Conservation (phyloP, 2,329 filamentous ascomycete species). For the Cercospora berteroae region DNA sequence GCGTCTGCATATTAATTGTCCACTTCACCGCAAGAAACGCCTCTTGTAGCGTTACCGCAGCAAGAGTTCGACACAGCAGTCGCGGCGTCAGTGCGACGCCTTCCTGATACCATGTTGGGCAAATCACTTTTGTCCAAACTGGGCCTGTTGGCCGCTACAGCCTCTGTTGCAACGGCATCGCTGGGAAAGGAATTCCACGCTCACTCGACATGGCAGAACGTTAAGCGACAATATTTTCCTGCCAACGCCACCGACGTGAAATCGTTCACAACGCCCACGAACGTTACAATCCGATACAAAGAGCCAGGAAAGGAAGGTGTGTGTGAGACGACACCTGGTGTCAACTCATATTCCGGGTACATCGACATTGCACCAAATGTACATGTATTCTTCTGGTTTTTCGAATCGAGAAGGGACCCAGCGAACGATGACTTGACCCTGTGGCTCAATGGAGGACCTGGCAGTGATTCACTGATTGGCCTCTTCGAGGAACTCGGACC, state of each 20-base stretch:
- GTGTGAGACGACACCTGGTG: constrained; percentile 53
- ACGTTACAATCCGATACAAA: constrained; percentile 33
- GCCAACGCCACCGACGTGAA: constrained; percentile 45
- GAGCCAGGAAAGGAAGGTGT: constrained; percentile 40
- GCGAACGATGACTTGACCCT: constrained; percentile 57
- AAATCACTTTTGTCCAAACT: neutral
- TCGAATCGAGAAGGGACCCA: constrained; percentile 56
- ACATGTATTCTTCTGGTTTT: constrained; percentile 66
- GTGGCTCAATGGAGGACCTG: constrained; percentile 62
- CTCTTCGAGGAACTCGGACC: constrained; percentile 52
- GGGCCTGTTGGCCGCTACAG: constrained; percentile 2
- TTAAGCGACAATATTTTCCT: constrained; percentile 35
- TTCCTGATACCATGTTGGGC: constrained; percentile 1
- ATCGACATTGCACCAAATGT: constrained; percentile 31
- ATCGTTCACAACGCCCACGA: constrained; percentile 42
- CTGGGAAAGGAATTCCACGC: constrained; percentile 6
- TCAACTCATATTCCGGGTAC: constrained; percentile 49
- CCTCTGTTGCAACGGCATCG: constrained; percentile 8
- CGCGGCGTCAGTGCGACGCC: neutral
- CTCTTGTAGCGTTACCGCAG: neutral
- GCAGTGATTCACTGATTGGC: constrained; percentile 56
- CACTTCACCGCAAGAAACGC: neutral
- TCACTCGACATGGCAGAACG: constrained; percentile 3
- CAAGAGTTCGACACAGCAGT: neutral
- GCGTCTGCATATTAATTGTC: neutral